A percentile compares a stretch with the other conserved stretches of the same genome.
These are phyloP conservation scores for Cinnamomum chago DNA, from an alignment of 164 flowering plant species.

Conservation along the genomic window DNA sequence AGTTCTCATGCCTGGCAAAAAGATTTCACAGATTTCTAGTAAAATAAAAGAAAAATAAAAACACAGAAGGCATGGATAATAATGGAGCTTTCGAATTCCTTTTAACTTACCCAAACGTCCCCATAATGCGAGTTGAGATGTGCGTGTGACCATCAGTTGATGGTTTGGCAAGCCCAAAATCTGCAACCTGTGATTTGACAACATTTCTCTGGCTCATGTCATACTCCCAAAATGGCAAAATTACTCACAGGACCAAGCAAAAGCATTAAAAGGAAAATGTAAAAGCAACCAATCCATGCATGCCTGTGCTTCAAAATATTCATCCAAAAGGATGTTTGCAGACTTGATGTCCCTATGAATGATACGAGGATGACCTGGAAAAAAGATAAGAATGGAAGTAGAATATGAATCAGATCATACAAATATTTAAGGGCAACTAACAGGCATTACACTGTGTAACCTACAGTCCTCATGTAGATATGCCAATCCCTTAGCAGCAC, in stretches of 20 bases:
- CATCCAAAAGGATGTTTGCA: constrained; percentile 67
- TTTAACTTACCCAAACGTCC: constrained; percentile 69
- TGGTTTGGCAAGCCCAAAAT: constrained; percentile 74
- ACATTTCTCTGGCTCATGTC: background rate
- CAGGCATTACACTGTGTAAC: constrained; percentile 15
- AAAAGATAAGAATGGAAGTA: background rate
- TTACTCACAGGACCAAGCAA: background rate
- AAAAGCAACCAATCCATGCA: background rate
- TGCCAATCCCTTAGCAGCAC: constrained; percentile 77
- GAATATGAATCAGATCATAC: background rate
- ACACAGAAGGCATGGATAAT: background rate
- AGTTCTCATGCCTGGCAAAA: too few species aligned
- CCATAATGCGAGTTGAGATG: constrained; percentile 81
- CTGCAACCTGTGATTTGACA: constrained; percentile 53
- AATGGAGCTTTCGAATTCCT: background rate
- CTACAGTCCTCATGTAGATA: constrained; percentile 84
- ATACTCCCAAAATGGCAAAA: background rate
- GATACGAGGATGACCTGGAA: constrained; percentile 72
- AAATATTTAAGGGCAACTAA: background rate
- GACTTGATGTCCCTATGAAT: constrained; percentile 85
- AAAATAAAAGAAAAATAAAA: background rate
- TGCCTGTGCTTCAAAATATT: constrained; percentile 68
- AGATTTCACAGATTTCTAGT: background rate
- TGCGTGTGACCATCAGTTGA: constrained; percentile 48
- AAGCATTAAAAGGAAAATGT: background rate